phyloP scores from a whole-genome alignment of 1,284 basidiomycete species.

The Megacollybia platyphylla region DNA sequence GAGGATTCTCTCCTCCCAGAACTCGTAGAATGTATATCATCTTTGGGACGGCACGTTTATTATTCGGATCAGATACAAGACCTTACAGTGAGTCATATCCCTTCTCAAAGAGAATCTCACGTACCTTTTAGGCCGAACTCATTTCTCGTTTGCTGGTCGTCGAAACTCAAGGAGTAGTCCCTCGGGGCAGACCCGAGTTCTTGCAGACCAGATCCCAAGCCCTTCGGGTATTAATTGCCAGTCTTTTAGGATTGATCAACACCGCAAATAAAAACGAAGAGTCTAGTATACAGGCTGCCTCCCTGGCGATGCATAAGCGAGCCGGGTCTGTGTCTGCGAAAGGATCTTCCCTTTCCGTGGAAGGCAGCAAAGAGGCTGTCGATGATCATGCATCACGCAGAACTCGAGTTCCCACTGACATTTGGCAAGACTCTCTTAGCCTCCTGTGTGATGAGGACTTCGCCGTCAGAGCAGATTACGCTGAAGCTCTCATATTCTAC shows the following conservation, averaged over 20 bases:
- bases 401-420: conserved; percentile 66
- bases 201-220: conserved; percentile 49
- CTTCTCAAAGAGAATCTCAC: background rate
- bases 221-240: conserved; percentile 63
- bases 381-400: conserved; percentile 35
- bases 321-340: conserved; percentile 11
- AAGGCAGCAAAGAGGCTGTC: conserved; percentile 11
- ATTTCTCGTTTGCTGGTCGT: conserved; percentile 64
- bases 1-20: conserved; percentile 61
- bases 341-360: conserved; percentile 8
- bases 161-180: conserved; percentile 48
- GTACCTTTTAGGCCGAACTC: conserved; percentile 48
- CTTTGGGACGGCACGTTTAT: conserved; percentile 83
- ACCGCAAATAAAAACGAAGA: conserved; percentile 41
- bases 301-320: conserved; percentile 9
- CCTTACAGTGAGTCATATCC: conserved; percentile 40
- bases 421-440: conserved; percentile 82
- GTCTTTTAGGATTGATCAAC: conserved; percentile 59
- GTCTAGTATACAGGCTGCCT: conserved; percentile 15
- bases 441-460: conserved; percentile 70
- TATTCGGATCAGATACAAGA: conserved; percentile 97
- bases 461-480: conserved; percentile 66
- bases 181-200: conserved; percentile 28
- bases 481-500: conserved; percentile 61
- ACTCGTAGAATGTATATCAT: conserved; percentile 72